These are phyloP conservation scores for Populus ilicifolia DNA, from an alignment of 345 rosid genomes.

Conservation along the genomic window DNA sequence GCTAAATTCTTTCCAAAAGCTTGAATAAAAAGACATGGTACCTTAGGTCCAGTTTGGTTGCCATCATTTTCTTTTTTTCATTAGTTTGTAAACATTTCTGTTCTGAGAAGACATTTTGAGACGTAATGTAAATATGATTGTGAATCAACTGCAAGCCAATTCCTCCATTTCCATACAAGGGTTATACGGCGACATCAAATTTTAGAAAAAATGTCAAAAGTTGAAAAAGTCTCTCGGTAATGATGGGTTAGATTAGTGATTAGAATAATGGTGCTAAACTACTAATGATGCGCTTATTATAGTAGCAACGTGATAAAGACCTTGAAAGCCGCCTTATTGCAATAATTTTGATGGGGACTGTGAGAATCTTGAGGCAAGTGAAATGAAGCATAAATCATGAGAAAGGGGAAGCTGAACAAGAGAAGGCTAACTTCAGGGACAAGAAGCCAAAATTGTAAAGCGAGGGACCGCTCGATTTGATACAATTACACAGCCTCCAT, in stretches of 20 bases:
- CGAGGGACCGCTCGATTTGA: slow-evolving; percentile 21
- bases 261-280: background rate
- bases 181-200: background rate
- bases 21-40: no score
- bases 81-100: no score
- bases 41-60: no score
- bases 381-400: background rate
- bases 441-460: slow-evolving; percentile 33
- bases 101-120: no score
- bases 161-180: background rate
- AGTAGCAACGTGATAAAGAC: slow-evolving; percentile 11
- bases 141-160: background rate
- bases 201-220: no score
- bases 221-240: background rate
- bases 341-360: background rate
- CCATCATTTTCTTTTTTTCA: no score
- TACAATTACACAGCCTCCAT: slow-evolving; percentile 13
- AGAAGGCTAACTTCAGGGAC: slow-evolving; percentile 21
- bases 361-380: background rate
- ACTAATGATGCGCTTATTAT: slow-evolving; percentile 19
- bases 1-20: no score
- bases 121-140: no score
- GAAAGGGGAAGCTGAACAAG: background rate
- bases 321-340: slow-evolving; percentile 33
- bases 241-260: background rate